Evolutionary conservation across 2,329 filamentous ascomycete species (phyloP).

Genomic region (Alternaria longipes): DNA sequence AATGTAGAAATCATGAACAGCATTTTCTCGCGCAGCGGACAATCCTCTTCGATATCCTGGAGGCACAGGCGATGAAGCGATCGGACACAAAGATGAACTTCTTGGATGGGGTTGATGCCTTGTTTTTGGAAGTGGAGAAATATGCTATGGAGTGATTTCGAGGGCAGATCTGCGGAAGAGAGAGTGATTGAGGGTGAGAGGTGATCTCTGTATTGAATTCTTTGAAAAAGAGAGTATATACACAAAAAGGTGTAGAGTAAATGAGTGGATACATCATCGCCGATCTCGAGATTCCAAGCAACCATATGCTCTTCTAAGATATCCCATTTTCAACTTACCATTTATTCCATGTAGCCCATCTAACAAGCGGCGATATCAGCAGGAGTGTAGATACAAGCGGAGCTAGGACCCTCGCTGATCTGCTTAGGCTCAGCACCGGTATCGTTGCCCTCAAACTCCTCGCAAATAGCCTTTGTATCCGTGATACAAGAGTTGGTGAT

Average conservation of each 20-base stretch:
- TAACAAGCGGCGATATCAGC: constrained; percentile 33
- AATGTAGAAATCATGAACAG: neutral
- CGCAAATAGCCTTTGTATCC: constrained; percentile 44
- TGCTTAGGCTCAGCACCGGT: constrained; percentile 41
- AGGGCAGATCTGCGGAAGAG: constrained; percentile 5
- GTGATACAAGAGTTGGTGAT: constrained; percentile 48
- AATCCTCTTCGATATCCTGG: neutral
- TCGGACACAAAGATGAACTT: constrained; percentile 15
- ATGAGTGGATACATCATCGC: constrained; percentile 2
- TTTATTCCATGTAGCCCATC: neutral
- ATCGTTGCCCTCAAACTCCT: constrained; percentile 46
- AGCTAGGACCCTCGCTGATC: constrained; percentile 34
- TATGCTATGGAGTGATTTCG: neutral
- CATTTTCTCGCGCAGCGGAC: neutral
- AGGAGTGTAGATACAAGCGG: constrained; percentile 29
- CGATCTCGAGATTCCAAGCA: neutral
- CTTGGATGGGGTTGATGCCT: neutral
- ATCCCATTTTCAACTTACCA: neutral
- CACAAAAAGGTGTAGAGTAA: neutral
- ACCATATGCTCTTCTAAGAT: neutral
- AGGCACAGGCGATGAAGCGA: constrained; percentile 8
- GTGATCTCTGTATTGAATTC: neutral
- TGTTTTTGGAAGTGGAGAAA: neutral
- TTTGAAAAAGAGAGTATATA: constrained; percentile 1
- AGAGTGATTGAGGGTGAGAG: neutral